Conservation (phyloP, 495 filamentous ascomycete genomes). For the Aspergillus biplanus region DNA sequence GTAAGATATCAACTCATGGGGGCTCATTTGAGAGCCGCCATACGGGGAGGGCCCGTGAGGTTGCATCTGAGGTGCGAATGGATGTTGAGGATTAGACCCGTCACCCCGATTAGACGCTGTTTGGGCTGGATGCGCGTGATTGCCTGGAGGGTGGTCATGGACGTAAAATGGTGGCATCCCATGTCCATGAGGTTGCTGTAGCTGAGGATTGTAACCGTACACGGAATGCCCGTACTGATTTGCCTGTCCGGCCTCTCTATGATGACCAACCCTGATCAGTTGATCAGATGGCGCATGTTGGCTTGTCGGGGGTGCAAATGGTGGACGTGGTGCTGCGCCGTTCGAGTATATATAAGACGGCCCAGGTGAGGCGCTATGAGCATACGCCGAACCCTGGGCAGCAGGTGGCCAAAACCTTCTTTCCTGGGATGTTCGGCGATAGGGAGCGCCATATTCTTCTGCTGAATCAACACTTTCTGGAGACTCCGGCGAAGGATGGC, state of each 20-base stretch:
- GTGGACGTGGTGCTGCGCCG: conserved; percentile 29
- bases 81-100: conserved; percentile 36
- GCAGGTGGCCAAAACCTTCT: conserved; percentile 41
- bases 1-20: conserved; percentile 57
- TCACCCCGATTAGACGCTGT: conserved; percentile 35
- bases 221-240: conserved; percentile 42
- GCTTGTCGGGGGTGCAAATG: conserved; percentile 31
- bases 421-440: conserved; percentile 41
- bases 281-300: conserved; percentile 43
- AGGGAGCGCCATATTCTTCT: conserved; percentile 48
- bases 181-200: conserved; percentile 38
- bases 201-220: conserved; percentile 42
- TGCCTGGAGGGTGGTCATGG: conserved; percentile 38
- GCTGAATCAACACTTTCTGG: conserved; percentile 58
- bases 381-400: conserved; percentile 46
- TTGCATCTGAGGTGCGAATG: conserved; percentile 34
- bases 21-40: conserved; percentile 34
- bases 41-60: conserved; percentile 40
- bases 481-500: conserved; percentile 54
- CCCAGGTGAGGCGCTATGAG: conserved; percentile 51
- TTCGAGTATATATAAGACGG: conserved; percentile 43
- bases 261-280: conserved; percentile 43
- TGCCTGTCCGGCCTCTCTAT: conserved; percentile 38
- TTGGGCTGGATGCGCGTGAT: conserved; percentile 32
- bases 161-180: conserved; percentile 42